Percentiles rank a stretch among this genome's conserved stretches.
Conservation (phyloP, 495 filamentous ascomycete genomes). For the Extremus antarcticus region DNA sequence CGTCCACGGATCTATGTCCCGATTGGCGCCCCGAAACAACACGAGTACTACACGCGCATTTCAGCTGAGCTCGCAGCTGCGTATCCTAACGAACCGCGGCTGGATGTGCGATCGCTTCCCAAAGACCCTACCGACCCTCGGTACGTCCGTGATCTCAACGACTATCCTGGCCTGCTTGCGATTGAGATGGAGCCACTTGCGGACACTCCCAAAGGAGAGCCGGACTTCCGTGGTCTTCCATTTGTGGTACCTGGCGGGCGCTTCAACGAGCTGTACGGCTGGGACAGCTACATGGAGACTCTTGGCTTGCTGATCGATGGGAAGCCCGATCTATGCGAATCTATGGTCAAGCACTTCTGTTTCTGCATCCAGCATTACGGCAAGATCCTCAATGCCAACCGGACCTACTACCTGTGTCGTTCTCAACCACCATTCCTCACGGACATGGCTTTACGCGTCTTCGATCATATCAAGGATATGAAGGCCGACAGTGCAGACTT, state of each 20-base stretch:
- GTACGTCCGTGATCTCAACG: constrained; percentile 61
- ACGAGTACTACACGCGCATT: constrained; percentile 73
- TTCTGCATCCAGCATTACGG: constrained; percentile 98
- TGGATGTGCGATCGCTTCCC: constrained; percentile 73
- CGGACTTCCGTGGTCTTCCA: constrained; percentile 64
- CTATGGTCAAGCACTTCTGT: constrained; percentile 90
- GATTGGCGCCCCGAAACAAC: constrained; percentile 70
- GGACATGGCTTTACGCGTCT: constrained; percentile 87
- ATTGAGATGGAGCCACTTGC: constrained; percentile 68
- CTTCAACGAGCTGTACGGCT: constrained; percentile 95
- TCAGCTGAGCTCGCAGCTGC: constrained; percentile 61
- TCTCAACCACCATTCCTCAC: constrained; percentile 96
- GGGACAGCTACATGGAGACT: constrained; percentile 97
- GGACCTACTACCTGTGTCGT: constrained; percentile 85
- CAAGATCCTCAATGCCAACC: constrained; percentile 93
- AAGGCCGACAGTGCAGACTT: constrained; percentile 60
- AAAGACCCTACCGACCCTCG: constrained; percentile 62
- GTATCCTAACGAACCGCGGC: constrained; percentile 47
- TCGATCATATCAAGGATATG: constrained; percentile 75
- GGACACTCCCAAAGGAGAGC: constrained; percentile 53
- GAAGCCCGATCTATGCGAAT: constrained; percentile 71
- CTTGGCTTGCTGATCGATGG: constrained; percentile 74
- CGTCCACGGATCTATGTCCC: constrained; percentile 89
- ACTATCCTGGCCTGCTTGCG: constrained; percentile 78
- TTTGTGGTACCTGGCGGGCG: constrained; percentile 93